Conservation (phyloP, 176 grass and related monocot species). For the Puya raimondii region DNA sequence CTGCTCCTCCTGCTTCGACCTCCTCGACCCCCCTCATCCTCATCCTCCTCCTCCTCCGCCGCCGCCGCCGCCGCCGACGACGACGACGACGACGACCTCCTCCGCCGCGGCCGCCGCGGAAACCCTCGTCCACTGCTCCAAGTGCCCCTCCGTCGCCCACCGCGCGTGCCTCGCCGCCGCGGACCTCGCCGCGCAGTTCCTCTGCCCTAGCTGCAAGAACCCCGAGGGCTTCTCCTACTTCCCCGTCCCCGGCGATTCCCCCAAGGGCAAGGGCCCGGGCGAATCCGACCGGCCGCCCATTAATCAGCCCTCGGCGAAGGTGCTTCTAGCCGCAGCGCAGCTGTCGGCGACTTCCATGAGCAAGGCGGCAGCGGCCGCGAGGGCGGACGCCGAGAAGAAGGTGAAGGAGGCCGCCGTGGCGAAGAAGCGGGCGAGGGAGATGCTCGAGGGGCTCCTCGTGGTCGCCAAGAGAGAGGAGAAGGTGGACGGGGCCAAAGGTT, state of each 20-base stretch:
- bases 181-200: constrained; percentile 14
- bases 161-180: constrained; percentile 35
- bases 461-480: constrained; percentile 16
- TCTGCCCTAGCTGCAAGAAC: constrained; percentile 38
- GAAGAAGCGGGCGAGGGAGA: constrained; percentile 50
- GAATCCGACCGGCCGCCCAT: neutral
- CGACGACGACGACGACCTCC: constrained; percentile 24
- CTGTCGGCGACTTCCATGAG: constrained; percentile 47
- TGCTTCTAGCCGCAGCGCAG: constrained; percentile 63
- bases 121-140: constrained; percentile 40
- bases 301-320: constrained; percentile 27
- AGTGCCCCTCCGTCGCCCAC: constrained; percentile 52
- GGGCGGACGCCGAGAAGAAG: constrained; percentile 45
- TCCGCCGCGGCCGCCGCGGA: neutral
- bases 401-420: constrained; percentile 50
- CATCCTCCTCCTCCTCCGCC: neutral
- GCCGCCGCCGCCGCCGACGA: constrained; percentile 10
- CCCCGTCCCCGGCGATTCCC: neutral
- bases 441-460: constrained; percentile 32
- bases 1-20: constrained; percentile 68
- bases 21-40: constrained; percentile 24
- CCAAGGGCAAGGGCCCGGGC: too few relatives aligned
- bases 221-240: constrained; percentile 27
- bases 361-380: constrained; percentile 36
- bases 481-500: neutral